Conservation (phyloP, 2,329 filamentous ascomycete genomes). For the Stemphylium beticola region DNA sequence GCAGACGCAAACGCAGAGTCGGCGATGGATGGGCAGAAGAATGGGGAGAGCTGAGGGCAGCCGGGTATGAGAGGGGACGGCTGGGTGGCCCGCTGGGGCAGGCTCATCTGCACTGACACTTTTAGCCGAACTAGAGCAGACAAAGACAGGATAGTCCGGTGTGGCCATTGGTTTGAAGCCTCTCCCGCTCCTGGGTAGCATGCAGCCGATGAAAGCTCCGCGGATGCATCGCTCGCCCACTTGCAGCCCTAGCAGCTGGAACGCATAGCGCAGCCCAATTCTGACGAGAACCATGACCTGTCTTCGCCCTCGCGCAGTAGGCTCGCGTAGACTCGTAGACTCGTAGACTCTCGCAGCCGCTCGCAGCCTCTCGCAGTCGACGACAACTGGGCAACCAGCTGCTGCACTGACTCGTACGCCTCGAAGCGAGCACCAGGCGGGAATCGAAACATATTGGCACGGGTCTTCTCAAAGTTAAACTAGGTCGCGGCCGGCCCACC, state of each 20-base stretch:
- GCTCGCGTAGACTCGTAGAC: too few relatives aligned
- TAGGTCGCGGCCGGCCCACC: slow-evolving; percentile 2
- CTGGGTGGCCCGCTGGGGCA: slow-evolving; percentile 15
- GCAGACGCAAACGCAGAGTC: slow-evolving; percentile 6
- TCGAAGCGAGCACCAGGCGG: slow-evolving; percentile 9
- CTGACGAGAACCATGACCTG: too few relatives aligned
- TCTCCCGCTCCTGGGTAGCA: slow-evolving; percentile 10
- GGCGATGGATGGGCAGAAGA: slow-evolving; percentile 8
- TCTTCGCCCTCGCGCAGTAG: neutral
- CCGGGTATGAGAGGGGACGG: slow-evolving; percentile 11
- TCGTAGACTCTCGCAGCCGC: too few relatives aligned
- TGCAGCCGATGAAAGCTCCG: slow-evolving; percentile 12
- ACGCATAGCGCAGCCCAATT: neutral
- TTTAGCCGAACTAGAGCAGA: slow-evolving; percentile 21
- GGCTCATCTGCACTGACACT: slow-evolving; percentile 20
- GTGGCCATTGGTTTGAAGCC: slow-evolving; percentile 8
- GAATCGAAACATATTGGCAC: slow-evolving; percentile 12
- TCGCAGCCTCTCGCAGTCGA: too few relatives aligned
- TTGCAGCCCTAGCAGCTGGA: slow-evolving; percentile 1
- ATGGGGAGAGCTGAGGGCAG: slow-evolving; percentile 12
- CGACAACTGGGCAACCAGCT: neutral
- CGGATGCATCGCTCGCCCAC: slow-evolving; percentile 3
- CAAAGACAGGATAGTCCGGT: slow-evolving; percentile 14
- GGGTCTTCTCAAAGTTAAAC: slow-evolving; percentile 6
- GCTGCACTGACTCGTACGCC: slow-evolving; percentile 8